These are phyloP conservation scores for Colletotrichum sp. DNA, from an alignment of 2,329 filamentous ascomycete species.

Conservation along the genomic window DNA sequence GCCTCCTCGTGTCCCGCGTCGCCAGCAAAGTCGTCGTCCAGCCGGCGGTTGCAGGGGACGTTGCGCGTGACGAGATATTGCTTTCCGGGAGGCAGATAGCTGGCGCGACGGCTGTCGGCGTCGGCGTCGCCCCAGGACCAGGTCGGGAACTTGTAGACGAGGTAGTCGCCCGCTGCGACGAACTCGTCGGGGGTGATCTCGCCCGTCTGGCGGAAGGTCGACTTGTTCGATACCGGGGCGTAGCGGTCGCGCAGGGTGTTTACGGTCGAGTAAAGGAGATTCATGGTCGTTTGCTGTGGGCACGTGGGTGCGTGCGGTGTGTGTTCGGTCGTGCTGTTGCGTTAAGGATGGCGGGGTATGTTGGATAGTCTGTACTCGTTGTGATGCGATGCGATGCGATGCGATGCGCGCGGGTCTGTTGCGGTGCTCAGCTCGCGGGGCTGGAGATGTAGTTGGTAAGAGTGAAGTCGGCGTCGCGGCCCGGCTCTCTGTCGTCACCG, in stretches of 20 bases:
- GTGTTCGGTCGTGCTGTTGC: not conserved
- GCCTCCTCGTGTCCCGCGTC: constrained; percentile 86
- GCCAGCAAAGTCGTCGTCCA: constrained; percentile 92
- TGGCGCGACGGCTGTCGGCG: constrained; percentile 75
- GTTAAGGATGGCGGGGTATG: not conserved
- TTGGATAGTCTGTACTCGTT: not conserved
- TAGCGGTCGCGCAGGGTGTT: constrained; percentile 92
- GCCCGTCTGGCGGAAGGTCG: constrained; percentile 90
- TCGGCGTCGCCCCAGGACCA: constrained; percentile 97
- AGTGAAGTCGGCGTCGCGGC: not conserved
- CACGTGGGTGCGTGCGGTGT: not conserved
- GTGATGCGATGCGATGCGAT: not conserved
- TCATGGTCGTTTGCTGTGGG: constrained; percentile 61
- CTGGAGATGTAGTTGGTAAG: not conserved
- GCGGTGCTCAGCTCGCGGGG: not conserved
- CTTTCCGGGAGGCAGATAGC: constrained; percentile 84
- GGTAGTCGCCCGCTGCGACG: constrained; percentile 91
- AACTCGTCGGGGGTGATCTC: constrained; percentile 99
- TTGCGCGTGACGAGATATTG: constrained; percentile 95
- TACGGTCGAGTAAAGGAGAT: constrained; percentile 89
- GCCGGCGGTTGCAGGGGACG: constrained; percentile 88
- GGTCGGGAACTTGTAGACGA: constrained; percentile 98
- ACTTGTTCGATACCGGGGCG: constrained; percentile 86
- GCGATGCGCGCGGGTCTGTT: not conserved
- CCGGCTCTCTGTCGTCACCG: not conserved